phyloP scores from a whole-genome alignment of 192 early-diverging fungal genomes.

The Chytriomyces confervae region DNA sequence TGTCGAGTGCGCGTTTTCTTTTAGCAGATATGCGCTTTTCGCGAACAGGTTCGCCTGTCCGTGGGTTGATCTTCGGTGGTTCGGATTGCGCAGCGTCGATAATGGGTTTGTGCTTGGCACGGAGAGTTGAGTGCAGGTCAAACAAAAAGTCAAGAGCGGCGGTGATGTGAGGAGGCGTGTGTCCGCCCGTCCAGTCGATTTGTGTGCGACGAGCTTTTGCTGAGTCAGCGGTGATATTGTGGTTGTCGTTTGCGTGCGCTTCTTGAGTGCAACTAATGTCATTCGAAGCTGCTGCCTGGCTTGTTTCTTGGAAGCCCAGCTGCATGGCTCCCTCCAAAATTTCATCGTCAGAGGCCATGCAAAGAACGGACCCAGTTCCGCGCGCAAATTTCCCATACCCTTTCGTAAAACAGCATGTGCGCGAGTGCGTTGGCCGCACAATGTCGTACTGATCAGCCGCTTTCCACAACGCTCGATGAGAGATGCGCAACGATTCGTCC shows the following conservation, averaged over 20 bases:
- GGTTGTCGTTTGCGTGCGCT: too few species aligned
- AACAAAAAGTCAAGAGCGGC: constrained; percentile 13
- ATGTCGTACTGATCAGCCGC: constrained; percentile 31
- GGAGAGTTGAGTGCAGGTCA: neutral
- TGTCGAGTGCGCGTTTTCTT: constrained; percentile 18
- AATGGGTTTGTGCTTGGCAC: neutral
- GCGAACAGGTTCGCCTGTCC: neutral
- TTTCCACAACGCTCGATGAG: constrained; percentile 34
- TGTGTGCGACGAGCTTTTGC: neutral
- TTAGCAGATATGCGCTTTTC: constrained; percentile 14
- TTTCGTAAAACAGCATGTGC: constrained; percentile 40
- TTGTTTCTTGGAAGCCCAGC: neutral
- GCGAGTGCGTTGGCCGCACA: neutral
- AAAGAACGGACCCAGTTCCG: constrained; percentile 35
- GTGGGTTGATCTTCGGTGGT: neutral
- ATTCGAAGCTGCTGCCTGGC: neutral
- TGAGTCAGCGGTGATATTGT: neutral
- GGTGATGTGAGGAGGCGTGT: neutral
- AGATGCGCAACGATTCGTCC: constrained; percentile 17
- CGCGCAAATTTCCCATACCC: constrained; percentile 29
- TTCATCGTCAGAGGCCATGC: constrained; percentile 31
- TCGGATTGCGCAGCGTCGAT: neutral
- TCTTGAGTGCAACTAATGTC: neutral
- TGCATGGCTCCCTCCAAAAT: constrained; percentile 15
- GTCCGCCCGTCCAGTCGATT: constrained; percentile 11